phyloP scores from a whole-genome alignment of 371 early-diverging fungal genomes.

The Rhizopus sp. region DNA sequence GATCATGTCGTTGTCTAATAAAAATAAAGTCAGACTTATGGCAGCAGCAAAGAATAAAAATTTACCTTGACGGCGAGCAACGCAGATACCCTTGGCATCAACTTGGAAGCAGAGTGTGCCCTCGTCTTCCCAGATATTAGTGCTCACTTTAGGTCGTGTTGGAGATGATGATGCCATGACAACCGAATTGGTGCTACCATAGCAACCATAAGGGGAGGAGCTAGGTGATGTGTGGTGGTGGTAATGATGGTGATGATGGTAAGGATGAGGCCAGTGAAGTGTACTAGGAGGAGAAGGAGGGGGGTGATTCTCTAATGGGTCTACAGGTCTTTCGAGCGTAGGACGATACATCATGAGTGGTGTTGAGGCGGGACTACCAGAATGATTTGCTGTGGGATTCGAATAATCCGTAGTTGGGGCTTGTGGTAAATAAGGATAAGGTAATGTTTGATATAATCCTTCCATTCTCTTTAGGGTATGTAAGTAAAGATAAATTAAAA shows the following conservation, averaged over 20 bases:
- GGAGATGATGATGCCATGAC: conserved; percentile 3
- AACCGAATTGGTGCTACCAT: conserved; percentile 1
- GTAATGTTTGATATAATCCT: conserved; percentile 21
- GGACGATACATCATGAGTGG: background rate
- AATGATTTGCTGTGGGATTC: background rate
- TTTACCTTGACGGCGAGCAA: conserved; percentile 77
- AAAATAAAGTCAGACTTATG: conserved; percentile 4
- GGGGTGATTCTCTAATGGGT: background rate
- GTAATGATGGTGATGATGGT: conserved; percentile 11
- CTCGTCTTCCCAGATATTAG: conserved; percentile 86
- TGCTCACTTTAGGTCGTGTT: conserved; percentile 64
- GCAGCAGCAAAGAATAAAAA: conserved; percentile 5
- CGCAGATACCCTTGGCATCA: conserved; percentile 76
- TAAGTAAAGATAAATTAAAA: conserved; percentile 4
- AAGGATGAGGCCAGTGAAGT: conserved; percentile 1
- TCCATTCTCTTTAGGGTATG: conserved; percentile 16
- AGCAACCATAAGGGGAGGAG: background rate
- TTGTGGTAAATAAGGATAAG: conserved; percentile 18
- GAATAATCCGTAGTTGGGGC: background rate
- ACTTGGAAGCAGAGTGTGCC: conserved; percentile 79
- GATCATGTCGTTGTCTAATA: conserved; percentile 76
- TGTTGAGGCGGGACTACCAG: background rate
- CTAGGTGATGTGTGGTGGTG: background rate
- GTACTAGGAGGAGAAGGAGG: conserved; percentile 3
- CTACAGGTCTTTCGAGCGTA: background rate